Conservation (phyloP, 805 yeast species). For the Starmerella floricola region DNA sequence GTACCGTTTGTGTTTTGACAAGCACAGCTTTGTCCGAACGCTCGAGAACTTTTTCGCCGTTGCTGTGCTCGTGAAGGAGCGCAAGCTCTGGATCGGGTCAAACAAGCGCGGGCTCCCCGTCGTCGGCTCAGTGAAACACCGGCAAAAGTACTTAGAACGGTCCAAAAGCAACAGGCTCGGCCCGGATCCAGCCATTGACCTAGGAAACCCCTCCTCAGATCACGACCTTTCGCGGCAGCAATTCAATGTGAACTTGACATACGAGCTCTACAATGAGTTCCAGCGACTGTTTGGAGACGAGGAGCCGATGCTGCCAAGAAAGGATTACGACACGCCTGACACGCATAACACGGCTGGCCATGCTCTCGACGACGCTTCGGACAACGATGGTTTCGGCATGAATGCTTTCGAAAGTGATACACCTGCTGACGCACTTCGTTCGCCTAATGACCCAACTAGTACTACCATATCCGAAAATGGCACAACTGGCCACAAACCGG, state of each 20-base stretch:
- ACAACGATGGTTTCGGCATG: no score
- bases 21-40: slow-evolving; percentile 8
- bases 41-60: slow-evolving; percentile 15
- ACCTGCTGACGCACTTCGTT: no score
- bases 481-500: no score
- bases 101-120: slow-evolving; percentile 10
- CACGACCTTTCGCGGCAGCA: slow-evolving; percentile 2
- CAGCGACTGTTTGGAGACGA: neutral
- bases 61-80: slow-evolving; percentile 8
- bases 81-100: slow-evolving; percentile 10
- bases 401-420: no score
- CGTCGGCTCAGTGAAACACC: slow-evolving; percentile 6
- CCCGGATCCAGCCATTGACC: neutral
- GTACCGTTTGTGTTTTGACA: slow-evolving; percentile 13
- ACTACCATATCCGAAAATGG: no score
- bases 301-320: slow-evolving; percentile 4
- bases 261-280: neutral
- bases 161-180: neutral
- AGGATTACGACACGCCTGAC: neutral
- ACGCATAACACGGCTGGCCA: no score
- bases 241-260: slow-evolving; percentile 11
- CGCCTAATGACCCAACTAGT: no score
- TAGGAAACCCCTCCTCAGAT: neutral
- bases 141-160: neutral
- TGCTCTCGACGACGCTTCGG: neutral